These are phyloP conservation scores for Lolium rigidum DNA, from an alignment of 176 grass and related monocot genomes.

Conservation along the genomic window DNA sequence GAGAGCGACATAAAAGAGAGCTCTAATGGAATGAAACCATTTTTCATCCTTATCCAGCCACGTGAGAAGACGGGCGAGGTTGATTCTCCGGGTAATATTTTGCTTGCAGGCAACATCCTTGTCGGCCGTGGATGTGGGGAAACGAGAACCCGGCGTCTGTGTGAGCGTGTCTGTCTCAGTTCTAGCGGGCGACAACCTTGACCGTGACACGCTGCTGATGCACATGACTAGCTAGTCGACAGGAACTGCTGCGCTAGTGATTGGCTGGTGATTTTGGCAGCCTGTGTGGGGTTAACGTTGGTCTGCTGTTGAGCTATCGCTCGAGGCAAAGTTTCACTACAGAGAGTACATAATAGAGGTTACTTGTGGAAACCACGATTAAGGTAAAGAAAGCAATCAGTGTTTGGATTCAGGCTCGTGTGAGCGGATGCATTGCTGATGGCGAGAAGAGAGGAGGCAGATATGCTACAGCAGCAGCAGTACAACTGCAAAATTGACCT, in stretches of 20 bases:
- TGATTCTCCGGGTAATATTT: background rate
- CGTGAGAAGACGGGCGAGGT: background rate
- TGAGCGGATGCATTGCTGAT: too few relatives aligned
- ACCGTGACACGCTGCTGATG: background rate
- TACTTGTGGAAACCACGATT: too few relatives aligned
- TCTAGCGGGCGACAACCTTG: background rate
- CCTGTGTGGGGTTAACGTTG: background rate
- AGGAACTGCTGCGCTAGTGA: background rate
- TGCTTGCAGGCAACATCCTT: conserved; percentile 11
- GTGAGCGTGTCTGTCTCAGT: too few relatives aligned
- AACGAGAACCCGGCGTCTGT: background rate
- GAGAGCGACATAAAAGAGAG: background rate
- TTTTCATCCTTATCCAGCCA: conserved; percentile 29
- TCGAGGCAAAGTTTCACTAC: background rate
- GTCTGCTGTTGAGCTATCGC: background rate
- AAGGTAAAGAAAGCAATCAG: too few relatives aligned
- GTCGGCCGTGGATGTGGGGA: background rate
- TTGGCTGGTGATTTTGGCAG: conserved; percentile 18
- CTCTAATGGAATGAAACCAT: background rate
- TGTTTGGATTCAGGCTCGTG: too few relatives aligned
- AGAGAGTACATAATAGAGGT: background rate
- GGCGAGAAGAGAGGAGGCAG: too few relatives aligned
- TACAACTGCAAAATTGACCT: background rate
- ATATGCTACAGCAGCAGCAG: background rate
- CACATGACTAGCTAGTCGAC: background rate